phyloP scores from a whole-genome alignment of 345 rosid genomes.

The Boechera retrofracta region DNA sequence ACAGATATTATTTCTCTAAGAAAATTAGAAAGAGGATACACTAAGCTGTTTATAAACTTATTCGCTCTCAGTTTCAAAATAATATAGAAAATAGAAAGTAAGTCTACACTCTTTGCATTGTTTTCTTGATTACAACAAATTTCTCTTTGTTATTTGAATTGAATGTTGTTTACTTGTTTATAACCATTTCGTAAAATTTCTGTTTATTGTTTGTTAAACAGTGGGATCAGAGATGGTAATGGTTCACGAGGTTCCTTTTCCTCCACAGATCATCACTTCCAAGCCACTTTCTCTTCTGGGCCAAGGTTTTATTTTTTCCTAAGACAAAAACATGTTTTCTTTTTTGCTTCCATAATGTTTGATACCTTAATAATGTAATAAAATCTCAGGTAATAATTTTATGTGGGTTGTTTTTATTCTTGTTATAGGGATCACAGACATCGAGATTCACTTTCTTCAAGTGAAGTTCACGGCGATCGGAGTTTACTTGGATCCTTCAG shows the following conservation, averaged over 20 bases:
- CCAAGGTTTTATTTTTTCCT: slow-evolving; percentile 52
- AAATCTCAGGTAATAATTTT: background rate
- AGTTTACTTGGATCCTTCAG: slow-evolving; percentile 81
- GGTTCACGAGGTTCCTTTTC: slow-evolving; percentile 79
- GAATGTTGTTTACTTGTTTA: background rate
- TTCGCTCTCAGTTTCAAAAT: background rate
- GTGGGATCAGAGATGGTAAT: slow-evolving; percentile 75
- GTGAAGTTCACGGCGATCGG: slow-evolving; percentile 95
- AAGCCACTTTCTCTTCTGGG: slow-evolving; percentile 74
- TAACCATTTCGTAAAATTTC: background rate
- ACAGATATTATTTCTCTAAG: background rate
- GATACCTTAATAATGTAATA: background rate
- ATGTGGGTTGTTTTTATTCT: background rate
- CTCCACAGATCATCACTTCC: slow-evolving; percentile 57
- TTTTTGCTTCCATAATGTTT: background rate
- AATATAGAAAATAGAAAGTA: background rate
- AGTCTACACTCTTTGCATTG: slow-evolving; percentile 7
- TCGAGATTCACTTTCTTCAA: slow-evolving; percentile 92
- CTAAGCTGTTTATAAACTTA: background rate
- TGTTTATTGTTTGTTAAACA: slow-evolving; percentile 38
- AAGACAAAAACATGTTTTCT: background rate
- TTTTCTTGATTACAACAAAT: background rate
- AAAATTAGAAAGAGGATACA: background rate
- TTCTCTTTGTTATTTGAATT: background rate
- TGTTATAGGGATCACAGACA: slow-evolving; percentile 77